Evolutionary conservation across 768 basidiomycete species (phyloP), one percentile per base, ranked within the genome.

Genomic region (Crucibulum laeve): DNA sequence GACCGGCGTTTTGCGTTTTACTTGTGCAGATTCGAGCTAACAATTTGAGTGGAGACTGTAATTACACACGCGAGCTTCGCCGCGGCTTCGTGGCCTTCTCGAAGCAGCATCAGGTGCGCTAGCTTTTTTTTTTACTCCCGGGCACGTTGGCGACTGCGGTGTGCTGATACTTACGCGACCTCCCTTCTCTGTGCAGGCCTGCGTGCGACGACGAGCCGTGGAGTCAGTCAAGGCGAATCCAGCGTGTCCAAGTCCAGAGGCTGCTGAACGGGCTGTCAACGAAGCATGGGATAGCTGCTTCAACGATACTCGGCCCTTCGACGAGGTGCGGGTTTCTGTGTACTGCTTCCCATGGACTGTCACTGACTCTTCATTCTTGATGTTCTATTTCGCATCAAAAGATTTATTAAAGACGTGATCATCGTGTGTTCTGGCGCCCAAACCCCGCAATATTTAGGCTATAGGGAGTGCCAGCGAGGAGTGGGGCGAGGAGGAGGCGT

Each of bases 231-330:
- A 70, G 28, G 77, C 77, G 14, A 94, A 97, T 60, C 84, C 91
- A 10, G 70, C 75, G 17, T 97, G 94, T 58, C 82, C 83, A 1
- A 79, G 85, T 55, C 63, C 71, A 28, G 87, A 74, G 4, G 70
- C 86, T 19, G 95, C 94, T 10, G 91, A 93, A 60, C 76, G 77
- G 45, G 92, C 83, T 1, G 94, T 98, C 36, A 96, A 97, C 52
- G 90, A 96, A 60, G 95, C 95, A 25, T 99, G 90, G 87, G 92
- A 92, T 56, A 92, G 90, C 53, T 99, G 95, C 62, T 93, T 90
- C 64, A 84, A 77, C 26, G 96, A 98, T 60, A 97, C 94, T 4
- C 68, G 95, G 49, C 95, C 96, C 6, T 99, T 97, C 61, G 96
- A 99, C 61, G 94, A 98, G 84, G 91, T 91, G 53, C 43, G 59